Evolutionary conservation across 1,139 yeast species (phyloP).

Genomic region (Pichia sp.): DNA sequence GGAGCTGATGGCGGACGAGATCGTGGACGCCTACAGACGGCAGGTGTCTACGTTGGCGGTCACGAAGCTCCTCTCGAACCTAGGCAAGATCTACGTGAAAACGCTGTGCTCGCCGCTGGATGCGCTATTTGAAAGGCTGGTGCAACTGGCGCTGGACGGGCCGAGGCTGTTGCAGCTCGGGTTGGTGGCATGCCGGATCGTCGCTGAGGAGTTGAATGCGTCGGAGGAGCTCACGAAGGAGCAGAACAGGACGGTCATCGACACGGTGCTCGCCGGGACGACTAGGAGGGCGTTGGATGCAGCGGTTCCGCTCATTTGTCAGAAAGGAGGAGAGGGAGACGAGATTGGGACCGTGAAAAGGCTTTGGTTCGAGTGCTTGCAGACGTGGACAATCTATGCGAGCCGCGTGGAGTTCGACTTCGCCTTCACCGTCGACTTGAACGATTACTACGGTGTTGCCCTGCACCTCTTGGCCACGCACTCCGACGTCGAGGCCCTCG

Average conservation of each 20-base stretch:
- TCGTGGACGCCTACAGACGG: conserved; percentile 18
- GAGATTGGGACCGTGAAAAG: conserved; percentile 21
- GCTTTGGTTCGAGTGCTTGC: conserved; percentile 33
- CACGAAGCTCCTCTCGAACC: conserved; percentile 48
- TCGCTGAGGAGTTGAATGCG: conserved; percentile 16
- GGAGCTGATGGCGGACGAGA: conserved; percentile 18
- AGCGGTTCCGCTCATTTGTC: conserved; percentile 19
- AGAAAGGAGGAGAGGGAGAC: conserved; percentile 4
- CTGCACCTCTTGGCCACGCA: conserved; percentile 23
- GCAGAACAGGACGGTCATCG: conserved; percentile 7
- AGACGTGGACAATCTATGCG: conserved; percentile 42
- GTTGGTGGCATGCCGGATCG: conserved; percentile 8
- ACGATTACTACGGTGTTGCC: conserved; percentile 30
- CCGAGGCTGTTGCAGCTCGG: conserved; percentile 4
- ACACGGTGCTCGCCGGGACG: conserved; percentile 16
- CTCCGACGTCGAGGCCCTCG: conserved; percentile 30
- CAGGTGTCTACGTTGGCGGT: conserved; percentile 33
- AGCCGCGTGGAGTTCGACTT: conserved; percentile 39
- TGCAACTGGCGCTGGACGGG: background rate
- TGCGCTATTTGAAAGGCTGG: background rate
- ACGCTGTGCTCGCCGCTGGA: conserved; percentile 37
- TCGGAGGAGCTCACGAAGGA: conserved; percentile 21
- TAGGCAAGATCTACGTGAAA: conserved; percentile 47
- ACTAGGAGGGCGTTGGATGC: conserved; percentile 33
- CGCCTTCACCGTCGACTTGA: conserved; percentile 36